Conservation (phyloP, 768 basidiomycete genomes). For the Pilatotrama ljubarskyi region DNA sequence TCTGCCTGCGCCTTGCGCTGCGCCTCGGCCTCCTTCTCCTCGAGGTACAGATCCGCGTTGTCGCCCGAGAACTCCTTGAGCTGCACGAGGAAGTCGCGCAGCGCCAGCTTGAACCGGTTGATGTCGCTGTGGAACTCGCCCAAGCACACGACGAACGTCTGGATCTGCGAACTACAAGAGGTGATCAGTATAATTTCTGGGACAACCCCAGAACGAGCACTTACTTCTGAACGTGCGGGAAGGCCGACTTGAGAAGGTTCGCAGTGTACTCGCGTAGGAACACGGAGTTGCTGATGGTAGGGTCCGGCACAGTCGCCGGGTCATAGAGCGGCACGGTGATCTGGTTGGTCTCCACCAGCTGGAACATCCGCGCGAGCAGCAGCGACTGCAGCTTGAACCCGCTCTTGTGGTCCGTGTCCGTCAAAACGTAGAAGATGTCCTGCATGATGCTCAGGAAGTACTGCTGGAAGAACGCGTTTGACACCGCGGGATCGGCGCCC, state of each 20-base stretch:
- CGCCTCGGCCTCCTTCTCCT: conserved; percentile 90
- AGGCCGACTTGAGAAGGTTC: conserved; percentile 82
- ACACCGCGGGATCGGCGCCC: conserved; percentile 70
- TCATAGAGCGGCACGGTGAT: conserved; percentile 87
- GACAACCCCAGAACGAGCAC: conserved; percentile 28
- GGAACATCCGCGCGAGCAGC: conserved; percentile 91
- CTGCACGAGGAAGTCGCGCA: conserved; percentile 97
- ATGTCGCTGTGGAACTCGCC: conserved; percentile 76
- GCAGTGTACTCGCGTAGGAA: conserved; percentile 87
- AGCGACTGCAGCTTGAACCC: conserved; percentile 95
- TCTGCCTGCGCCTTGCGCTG: conserved; percentile 79
- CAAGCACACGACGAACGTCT: conserved; percentile 65
- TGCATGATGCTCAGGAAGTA: conserved; percentile 93
- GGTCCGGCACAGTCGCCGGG: conserved; percentile 66
- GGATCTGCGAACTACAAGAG: conserved; percentile 60
- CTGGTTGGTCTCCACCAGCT: conserved; percentile 79
- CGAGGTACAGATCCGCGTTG: conserved; percentile 87
- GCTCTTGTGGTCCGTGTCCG: conserved; percentile 98
- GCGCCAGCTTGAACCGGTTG: conserved; percentile 88
- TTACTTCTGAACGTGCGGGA: conserved; percentile 88
- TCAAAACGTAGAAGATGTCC: conserved; percentile 96
- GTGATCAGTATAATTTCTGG: conserved; percentile 1
- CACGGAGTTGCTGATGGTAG: conserved; percentile 70
- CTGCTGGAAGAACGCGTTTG: conserved; percentile 94
- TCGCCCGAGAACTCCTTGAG: conserved; percentile 97